Conservation (phyloP, 169 alveolate species). For the Plasmodium chabaudi region DNA sequence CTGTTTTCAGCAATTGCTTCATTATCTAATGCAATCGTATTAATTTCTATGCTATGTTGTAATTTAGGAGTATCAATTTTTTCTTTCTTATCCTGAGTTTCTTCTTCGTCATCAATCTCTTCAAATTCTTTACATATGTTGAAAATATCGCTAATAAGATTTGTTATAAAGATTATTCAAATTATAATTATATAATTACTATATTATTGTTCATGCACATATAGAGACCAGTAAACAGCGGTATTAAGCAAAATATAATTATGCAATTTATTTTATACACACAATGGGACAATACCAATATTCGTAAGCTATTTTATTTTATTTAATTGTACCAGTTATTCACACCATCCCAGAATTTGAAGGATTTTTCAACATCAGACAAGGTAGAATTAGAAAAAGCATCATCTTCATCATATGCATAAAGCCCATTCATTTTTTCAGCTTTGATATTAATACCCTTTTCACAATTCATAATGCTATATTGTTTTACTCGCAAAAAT, state of each 20-base stretch:
- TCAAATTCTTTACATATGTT: slow-evolving; percentile 68
- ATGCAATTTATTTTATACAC: no score
- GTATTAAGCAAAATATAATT: no score
- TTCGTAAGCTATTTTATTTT: background rate
- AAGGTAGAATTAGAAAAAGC: slow-evolving; percentile 50
- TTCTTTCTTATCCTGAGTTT: slow-evolving; percentile 1
- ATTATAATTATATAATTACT: background rate
- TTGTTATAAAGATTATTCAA: background rate
- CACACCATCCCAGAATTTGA: slow-evolving; percentile 23
- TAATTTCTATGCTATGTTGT: slow-evolving; percentile 27
- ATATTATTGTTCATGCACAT: background rate
- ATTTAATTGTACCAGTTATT: slow-evolving; percentile 23
- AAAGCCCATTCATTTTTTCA: background rate
- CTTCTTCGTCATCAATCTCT: slow-evolving; percentile 57
- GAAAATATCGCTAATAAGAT: slow-evolving; percentile 18
- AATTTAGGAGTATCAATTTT: background rate
- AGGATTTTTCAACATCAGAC: slow-evolving; percentile 59
- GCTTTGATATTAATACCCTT: slow-evolving; percentile 18
- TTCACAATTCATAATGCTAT: slow-evolving; percentile 12
- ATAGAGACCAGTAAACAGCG: no score
- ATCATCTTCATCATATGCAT: slow-evolving; percentile 46
- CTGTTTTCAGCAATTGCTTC: slow-evolving; percentile 1
- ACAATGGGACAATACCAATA: no score
- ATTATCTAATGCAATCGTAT: slow-evolving; percentile 24
- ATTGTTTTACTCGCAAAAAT: slow-evolving; percentile 2